Percentiles rank a stretch among this genome's conserved stretches.
Evolutionary conservation across 257 asterid species (phyloP).

Genomic region (Penstemon barbatus): DNA sequence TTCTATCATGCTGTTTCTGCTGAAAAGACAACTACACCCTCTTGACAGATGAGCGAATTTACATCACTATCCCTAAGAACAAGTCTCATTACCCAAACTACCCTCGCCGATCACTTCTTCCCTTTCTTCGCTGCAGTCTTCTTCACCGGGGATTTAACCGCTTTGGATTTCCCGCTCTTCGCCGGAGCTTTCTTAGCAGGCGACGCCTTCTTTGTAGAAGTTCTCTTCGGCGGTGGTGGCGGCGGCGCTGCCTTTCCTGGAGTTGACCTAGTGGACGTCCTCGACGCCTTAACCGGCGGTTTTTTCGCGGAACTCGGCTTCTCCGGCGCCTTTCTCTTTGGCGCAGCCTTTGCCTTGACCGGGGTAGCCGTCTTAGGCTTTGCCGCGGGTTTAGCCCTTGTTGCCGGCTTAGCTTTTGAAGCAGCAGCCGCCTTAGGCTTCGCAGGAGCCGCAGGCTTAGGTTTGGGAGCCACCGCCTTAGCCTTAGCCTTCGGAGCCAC

Average conservation of each 20-base stretch:
- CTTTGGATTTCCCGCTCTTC: conserved; percentile 30
- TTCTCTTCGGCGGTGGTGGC: conserved; percentile 35
- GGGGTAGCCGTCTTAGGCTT: conserved; percentile 41
- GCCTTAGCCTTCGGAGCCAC: conserved; percentile 20
- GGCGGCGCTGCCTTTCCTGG: conserved; percentile 49
- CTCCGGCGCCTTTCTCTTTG: conserved; percentile 56
- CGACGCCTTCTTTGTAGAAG: conserved; percentile 40
- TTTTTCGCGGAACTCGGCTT: conserved; percentile 46
- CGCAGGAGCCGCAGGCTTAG: conserved; percentile 25
- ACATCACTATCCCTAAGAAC: conserved; percentile 51
- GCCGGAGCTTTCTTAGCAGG: conserved; percentile 34
- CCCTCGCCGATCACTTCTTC: conserved; percentile 38
- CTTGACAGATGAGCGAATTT: conserved; percentile 26
- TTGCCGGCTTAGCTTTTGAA: conserved; percentile 35
- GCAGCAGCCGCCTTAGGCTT: conserved; percentile 25
- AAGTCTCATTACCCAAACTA: background rate
- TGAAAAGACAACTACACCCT: conserved; percentile 25
- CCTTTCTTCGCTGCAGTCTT: conserved; percentile 43
- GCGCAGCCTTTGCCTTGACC: conserved; percentile 41
- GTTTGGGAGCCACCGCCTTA: conserved; percentile 22
- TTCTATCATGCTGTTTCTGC: conserved; percentile 27
- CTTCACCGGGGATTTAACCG: conserved; percentile 39
- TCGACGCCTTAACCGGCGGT: conserved; percentile 53
- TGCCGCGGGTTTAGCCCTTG: conserved; percentile 34
- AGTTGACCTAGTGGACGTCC: conserved; percentile 46